These are phyloP conservation scores for Rhizopogon rudus DNA, from an alignment of 768 basidiomycete genomes.

Conservation along the genomic window DNA sequence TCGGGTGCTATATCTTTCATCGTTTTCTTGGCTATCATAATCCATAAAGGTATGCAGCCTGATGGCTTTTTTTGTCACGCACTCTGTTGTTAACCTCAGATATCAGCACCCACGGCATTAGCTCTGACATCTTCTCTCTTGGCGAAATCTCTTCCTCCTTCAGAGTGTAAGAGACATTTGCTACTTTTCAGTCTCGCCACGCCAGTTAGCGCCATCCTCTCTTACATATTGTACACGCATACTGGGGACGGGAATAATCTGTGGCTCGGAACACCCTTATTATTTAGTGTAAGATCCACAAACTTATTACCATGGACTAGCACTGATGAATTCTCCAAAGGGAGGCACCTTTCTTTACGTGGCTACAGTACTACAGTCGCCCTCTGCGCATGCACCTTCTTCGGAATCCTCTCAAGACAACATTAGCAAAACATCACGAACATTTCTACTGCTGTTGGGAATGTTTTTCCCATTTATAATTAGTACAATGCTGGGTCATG, in stretches of 20 bases:
- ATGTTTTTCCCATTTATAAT: conserved; percentile 69
- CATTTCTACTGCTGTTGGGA: conserved; percentile 54
- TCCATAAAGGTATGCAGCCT: conserved; percentile 72
- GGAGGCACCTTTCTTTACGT: conserved; percentile 95
- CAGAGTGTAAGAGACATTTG: conserved; percentile 70
- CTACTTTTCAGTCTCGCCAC: conserved; percentile 80
- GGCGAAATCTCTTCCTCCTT: conserved; percentile 62
- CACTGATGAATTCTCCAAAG: conserved; percentile 30
- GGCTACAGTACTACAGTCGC: conserved; percentile 82
- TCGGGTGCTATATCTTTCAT: conserved; percentile 62
- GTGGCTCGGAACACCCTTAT: conserved; percentile 73
- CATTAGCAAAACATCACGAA: conserved; percentile 40
- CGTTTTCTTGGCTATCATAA: conserved; percentile 84
- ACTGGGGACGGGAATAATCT: conserved; percentile 33
- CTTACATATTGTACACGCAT: conserved; percentile 61
- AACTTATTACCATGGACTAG: not conserved
- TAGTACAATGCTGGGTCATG: conserved; percentile 58
- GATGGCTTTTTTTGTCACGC: not conserved
- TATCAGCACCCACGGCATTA: conserved; percentile 81
- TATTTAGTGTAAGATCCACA: conserved; percentile 69
- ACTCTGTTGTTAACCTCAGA: not conserved
- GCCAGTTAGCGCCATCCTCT: conserved; percentile 74
- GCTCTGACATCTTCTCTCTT: conserved; percentile 84
- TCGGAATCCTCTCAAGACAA: conserved; percentile 32
- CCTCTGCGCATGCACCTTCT: conserved; percentile 40